phyloP scores from a whole-genome alignment of 2,329 filamentous ascomycete species.

The Diaporthe caulivora region DNA sequence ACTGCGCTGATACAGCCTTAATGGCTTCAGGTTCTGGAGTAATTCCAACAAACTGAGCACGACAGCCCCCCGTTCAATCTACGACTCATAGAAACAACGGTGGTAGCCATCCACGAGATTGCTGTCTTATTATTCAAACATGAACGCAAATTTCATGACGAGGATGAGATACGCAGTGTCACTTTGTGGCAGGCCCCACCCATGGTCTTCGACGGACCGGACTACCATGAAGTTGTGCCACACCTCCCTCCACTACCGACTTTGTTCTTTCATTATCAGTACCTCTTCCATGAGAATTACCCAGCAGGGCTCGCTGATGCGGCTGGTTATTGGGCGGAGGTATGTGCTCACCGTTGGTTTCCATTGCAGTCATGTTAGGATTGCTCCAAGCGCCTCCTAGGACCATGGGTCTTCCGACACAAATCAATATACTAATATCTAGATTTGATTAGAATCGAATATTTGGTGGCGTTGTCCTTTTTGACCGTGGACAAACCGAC shows the following conservation, averaged over 20 bases:
- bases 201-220: not conserved
- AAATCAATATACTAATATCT: not conserved
- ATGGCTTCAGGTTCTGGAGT: not conserved
- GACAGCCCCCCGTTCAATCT: not conserved
- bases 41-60: not conserved
- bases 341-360: not conserved
- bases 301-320: not conserved
- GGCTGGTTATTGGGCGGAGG: slow-evolving; percentile 5
- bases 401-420: not conserved
- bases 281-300: not conserved
- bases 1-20: not conserved
- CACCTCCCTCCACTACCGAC: not conserved
- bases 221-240: not conserved
- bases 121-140: not conserved
- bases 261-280: not conserved
- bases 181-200: not conserved
- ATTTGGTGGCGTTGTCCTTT: slow-evolving; percentile 7
- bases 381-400: not conserved
- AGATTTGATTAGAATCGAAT: not conserved
- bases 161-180: slow-evolving; percentile 1
- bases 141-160: not conserved
- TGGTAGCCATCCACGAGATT: not conserved
- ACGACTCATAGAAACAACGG: slow-evolving; percentile 7
- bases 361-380: not conserved
- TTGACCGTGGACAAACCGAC: not conserved